Base-by-base conservation (phyloP, 1,284 basidiomycete genomes). In the Tylopilus sp. region DNA sequence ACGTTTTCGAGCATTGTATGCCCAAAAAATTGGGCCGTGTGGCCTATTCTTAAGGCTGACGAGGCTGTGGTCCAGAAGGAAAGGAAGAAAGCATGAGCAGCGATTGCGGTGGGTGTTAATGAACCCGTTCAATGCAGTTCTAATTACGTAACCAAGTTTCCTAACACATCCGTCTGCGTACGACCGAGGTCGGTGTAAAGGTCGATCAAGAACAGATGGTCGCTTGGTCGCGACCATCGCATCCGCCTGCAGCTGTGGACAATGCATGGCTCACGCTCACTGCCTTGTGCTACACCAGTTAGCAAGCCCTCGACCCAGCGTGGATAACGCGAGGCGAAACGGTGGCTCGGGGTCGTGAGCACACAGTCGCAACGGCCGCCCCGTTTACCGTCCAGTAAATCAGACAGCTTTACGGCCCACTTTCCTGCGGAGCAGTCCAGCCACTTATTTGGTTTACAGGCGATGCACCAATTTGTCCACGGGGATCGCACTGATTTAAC, bases 31-130 rank as follows among this genome's bases (percentile, higher is more conserved):
- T 10, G 42, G 61, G 61, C 56, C 54, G 12, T 53, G 15, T 56
- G 60, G 63, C 61, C 63, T 46, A 48, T 41, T 56, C 49, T 65
- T 65, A 62, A 67, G 57, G 61, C 61, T 62, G 37, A 51, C 48
- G 43, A 56, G 63, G 64, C 63, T 33, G 55, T 63, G 61, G 43
- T 50, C 46, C 44, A 51, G 50, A 49, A 52, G 49, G 46, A 52
- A 49, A 38, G 21, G 50, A 55, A 61, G 36, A 39, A 51, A 49
- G 52, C 60, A 61, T 61, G 51, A 52, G 55, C 51, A 44, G 59
- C 43, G 61, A 59, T 39, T 44, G 39, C 34, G 26, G 38, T 47
- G 34, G 41, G 26, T 37, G 53, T 41, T 52, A 57, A 59, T 59
- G 56, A 63, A 56, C 50, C 46, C 35, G 56, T 64, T 29, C 44